phyloP scores from a whole-genome alignment of 352 stramenopile species.

The Globisporangium takayamanum region DNA sequence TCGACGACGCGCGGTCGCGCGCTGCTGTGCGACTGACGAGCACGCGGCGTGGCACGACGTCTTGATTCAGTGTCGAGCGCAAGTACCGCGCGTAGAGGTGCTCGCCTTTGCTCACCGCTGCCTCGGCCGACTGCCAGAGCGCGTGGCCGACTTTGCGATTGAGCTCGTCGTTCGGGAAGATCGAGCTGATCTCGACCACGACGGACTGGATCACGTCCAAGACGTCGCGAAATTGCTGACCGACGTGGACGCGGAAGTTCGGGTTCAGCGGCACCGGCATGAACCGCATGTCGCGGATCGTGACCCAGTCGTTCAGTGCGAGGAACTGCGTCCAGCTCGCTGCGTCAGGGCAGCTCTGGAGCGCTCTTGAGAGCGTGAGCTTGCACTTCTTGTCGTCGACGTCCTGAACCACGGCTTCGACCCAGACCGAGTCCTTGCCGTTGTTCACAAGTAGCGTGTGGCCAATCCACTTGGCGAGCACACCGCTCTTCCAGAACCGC shows the following conservation, averaged over 20 bases:
- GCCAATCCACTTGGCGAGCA: conserved; percentile 43
- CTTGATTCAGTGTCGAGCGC: conserved; percentile 52
- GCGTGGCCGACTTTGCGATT: conserved; percentile 44
- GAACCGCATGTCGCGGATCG: conserved; percentile 44
- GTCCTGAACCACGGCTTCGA: conserved; percentile 49
- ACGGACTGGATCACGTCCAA: conserved; percentile 52
- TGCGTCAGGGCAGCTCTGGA: conserved; percentile 28
- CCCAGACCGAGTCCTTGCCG: conserved; percentile 58
- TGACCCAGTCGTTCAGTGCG: conserved; percentile 40
- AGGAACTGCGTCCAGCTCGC: conserved; percentile 37
- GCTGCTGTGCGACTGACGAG: neutral
- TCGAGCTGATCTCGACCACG: conserved; percentile 67
- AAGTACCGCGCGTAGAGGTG: conserved; percentile 75
- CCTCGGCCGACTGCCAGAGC: conserved; percentile 52
- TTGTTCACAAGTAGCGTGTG: conserved; percentile 65
- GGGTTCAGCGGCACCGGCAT: conserved; percentile 44
- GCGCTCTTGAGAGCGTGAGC: conserved; percentile 48
- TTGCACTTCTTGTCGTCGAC: conserved; percentile 63
- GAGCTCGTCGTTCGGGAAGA: conserved; percentile 62
- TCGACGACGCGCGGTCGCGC: conserved; percentile 12
- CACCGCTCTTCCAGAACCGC: conserved; percentile 27
- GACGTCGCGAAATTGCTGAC: conserved; percentile 49
- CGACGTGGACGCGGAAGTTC: conserved; percentile 62
- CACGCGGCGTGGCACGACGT: conserved; percentile 13
- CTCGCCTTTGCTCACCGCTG: conserved; percentile 45